phyloP scores from a whole-genome alignment of 768 basidiomycete species.

The Termitomyces sp. region DNA sequence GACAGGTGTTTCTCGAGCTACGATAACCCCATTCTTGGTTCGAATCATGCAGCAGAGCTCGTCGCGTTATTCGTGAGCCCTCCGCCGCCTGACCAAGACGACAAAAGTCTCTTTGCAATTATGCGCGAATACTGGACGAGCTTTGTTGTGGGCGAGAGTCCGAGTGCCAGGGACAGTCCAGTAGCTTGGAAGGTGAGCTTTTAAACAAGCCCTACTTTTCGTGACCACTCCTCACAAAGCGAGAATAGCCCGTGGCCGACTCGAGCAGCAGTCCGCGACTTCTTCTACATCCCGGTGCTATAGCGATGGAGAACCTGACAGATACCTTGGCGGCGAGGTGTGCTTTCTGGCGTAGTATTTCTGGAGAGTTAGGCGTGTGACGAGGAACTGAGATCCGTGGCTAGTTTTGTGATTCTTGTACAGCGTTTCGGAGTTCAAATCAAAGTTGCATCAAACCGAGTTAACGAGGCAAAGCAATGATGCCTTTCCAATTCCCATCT shows the following conservation, averaged over 20 bases:
- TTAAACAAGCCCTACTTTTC: not conserved
- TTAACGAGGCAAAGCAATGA: not conserved
- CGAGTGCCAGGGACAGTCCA: slow-evolving; percentile 15
- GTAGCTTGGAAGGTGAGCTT: slow-evolving; percentile 25
- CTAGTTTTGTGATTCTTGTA: too few relatives aligned
- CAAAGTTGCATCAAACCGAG: too few relatives aligned
- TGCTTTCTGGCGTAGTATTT: slow-evolving; percentile 25
- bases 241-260: slow-evolving; percentile 14
- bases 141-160: slow-evolving; percentile 28
- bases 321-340: slow-evolving; percentile 19
- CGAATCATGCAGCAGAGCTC: slow-evolving; percentile 31
- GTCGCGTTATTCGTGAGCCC: slow-evolving; percentile 29
- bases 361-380: slow-evolving; percentile 17
- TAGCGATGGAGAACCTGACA: slow-evolving; percentile 20
- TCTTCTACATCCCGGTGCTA: slow-evolving; percentile 22
- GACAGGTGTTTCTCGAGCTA: slow-evolving; percentile 21
- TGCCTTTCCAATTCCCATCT: not conserved
- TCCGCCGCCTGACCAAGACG: slow-evolving; percentile 20
- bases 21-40: slow-evolving; percentile 34
- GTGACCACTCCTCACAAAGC: not conserved
- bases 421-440: too few relatives aligned
- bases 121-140: slow-evolving; percentile 37
- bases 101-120: slow-evolving; percentile 25
- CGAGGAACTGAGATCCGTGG: not conserved
- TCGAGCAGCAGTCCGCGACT: slow-evolving; percentile 22